These are phyloP conservation scores for Pseudogymnoascus sp. DNA, from an alignment of 2,329 filamentous ascomycete genomes.

Conservation along the genomic window DNA sequence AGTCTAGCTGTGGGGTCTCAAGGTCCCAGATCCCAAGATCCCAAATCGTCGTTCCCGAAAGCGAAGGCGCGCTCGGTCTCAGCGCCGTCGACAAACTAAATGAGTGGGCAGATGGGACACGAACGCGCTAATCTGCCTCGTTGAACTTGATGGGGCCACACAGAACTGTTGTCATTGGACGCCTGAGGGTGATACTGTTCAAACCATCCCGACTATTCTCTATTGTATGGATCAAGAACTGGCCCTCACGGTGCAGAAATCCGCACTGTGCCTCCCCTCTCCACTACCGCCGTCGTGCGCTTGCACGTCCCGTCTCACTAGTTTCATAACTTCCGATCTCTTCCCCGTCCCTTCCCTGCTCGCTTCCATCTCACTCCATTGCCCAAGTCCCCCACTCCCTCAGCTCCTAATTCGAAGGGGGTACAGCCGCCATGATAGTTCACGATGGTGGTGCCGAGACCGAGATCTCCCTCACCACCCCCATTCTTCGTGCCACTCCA, in stretches of 20 bases:
- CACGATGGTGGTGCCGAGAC: background rate
- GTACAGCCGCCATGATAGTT: background rate
- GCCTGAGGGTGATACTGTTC: background rate
- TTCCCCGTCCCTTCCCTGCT: background rate
- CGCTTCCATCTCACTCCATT: background rate
- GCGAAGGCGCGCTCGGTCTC: constrained; percentile 1
- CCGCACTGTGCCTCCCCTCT: background rate
- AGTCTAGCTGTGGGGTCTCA: background rate
- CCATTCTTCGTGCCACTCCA: constrained; percentile 4
- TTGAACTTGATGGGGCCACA: background rate
- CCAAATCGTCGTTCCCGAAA: background rate
- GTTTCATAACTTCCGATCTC: constrained; percentile 6
- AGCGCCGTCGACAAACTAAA: background rate
- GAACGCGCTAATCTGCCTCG: constrained; percentile 2
- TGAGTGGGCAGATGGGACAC: background rate
- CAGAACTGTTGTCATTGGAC: background rate
- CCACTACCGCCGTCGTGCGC: background rate
- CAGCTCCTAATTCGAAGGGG: background rate
- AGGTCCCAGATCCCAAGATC: background rate
- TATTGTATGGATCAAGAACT: background rate
- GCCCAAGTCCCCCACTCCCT: background rate
- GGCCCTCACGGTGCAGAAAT: background rate
- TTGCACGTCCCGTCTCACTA: constrained; percentile 1
- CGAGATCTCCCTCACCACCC: background rate
- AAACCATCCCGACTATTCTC: background rate